phyloP scores from a whole-genome alignment of 2,329 filamentous ascomycete species.

The Paramyrothecium sp. region DNA sequence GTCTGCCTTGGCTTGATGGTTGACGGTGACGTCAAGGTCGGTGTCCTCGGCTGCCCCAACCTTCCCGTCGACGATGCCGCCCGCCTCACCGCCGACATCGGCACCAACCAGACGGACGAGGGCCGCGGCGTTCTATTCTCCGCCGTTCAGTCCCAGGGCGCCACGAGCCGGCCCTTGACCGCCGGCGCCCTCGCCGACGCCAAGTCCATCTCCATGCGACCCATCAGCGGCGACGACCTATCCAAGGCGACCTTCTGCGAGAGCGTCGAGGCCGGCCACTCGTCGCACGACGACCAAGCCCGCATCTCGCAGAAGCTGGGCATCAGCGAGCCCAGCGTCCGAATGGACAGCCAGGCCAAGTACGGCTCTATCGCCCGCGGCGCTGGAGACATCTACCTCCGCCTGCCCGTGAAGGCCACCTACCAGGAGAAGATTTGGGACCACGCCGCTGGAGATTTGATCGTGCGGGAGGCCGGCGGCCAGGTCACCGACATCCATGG shows the following conservation, averaged over 20 bases:
- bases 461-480: constrained; percentile 91
- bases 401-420: constrained; percentile 78
- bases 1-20: constrained; percentile 91
- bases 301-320: constrained; percentile 77
- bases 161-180: constrained; percentile 72
- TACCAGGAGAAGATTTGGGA: constrained; percentile 99
- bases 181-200: constrained; percentile 47
- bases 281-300: constrained; percentile 83
- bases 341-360: constrained; percentile 98
- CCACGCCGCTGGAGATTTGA: constrained; percentile 90
- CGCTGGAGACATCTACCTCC: constrained; percentile 90
- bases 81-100: constrained; percentile 62
- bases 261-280: constrained; percentile 91
- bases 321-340: constrained; percentile 84
- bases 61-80: constrained; percentile 78
- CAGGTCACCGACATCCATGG: constrained; percentile 87
- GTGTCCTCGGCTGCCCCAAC: constrained; percentile 94
- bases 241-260: constrained; percentile 90
- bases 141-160: constrained; percentile 76
- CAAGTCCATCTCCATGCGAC: constrained; percentile 76
- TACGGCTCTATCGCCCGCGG: constrained; percentile 94
- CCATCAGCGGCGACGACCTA: constrained; percentile 69
- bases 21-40: constrained; percentile 90
- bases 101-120: constrained; percentile 70
- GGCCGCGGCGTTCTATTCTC: constrained; percentile 87